Evolutionary conservation across 2,329 filamentous ascomycete species (phyloP), one percentile per base, ranked within the genome.

Genomic region (Elsinoe batatas): DNA sequence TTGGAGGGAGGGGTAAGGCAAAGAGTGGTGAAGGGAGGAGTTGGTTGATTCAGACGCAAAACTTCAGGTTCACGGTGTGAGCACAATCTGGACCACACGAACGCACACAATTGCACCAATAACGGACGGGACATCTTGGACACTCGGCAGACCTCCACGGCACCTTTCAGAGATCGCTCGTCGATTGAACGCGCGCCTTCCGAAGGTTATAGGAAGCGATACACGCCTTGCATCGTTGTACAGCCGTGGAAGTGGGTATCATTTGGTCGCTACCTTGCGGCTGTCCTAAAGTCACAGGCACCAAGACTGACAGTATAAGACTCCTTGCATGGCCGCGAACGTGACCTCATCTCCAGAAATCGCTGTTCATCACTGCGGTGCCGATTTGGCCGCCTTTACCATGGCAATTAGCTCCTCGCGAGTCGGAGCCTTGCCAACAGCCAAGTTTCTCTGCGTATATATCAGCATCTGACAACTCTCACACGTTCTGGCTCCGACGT

Each of bases 351-450:
- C 12, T 5, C 12, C 36, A 12, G 12, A n/a, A 8, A n/a, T 8
- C 36, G 15, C 36, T 2, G 36, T n/a, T 2, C 8, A 20, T 51
- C 18, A 51, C 35, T 51, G 17, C 13, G 47, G 47, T 13, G 47
- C 47, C 47, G 12, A 11, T 33, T 51, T 36, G 12, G 17, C 37
- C 3, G 82, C 82, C 67, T 80, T 83, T 49, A 89, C 79, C 58
- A 84, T 76, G 63, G 86, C 83, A 12, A 88, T 63, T 4, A 89
- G 72, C 63, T 88, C 79, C 54, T 81, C 81, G 26, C 76, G 78
- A 5, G 79, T 81, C 12, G 47, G 47, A 12, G n/a, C 17, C n/a
- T 51, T 51, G 3, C 47, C 47, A 8, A 38, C 32, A 13, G 32
- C 47, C 17, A 51, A 38, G n/a, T 38, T 51, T 11, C 47, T 20